Evolutionary conservation across 345 rosid species (phyloP).

Genomic region (Hypericum perforatum): DNA sequence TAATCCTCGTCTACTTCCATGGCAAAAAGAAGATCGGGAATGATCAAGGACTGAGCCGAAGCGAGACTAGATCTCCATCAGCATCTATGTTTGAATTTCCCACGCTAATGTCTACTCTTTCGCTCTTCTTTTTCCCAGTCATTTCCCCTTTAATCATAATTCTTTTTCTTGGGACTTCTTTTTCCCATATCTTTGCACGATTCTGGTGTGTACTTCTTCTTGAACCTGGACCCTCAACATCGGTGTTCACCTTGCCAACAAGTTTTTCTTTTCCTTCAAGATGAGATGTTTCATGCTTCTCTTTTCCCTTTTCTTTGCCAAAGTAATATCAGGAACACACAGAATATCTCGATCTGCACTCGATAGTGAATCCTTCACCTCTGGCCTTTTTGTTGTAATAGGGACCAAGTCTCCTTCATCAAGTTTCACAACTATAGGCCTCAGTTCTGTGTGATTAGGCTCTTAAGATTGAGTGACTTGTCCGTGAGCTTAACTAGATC

Average conservation of each 20-base stretch:
- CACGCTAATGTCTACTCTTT: constrained; percentile 39
- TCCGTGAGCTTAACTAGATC: constrained; percentile 37
- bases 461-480: too few relatives aligned
- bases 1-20: too few relatives aligned
- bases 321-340: constrained; percentile 21
- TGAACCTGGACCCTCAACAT: too few relatives aligned
- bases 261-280: too few relatives aligned
- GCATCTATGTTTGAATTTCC: constrained; percentile 43
- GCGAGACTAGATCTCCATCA: constrained; percentile 25
- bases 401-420: constrained; percentile 78
- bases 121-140: constrained; percentile 28
- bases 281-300: constrained; percentile 26
- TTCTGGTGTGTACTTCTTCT: too few relatives aligned
- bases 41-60: constrained; percentile 27
- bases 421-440: constrained; percentile 91
- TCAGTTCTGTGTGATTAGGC: constrained; percentile 51
- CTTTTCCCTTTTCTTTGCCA: constrained; percentile 54
- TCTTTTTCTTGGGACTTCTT: constrained; percentile 25
- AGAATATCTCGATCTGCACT: constrained; percentile 65
- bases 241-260: too few relatives aligned
- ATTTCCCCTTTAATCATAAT: constrained; percentile 31
- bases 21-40: constrained; percentile 71
- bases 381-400: too few relatives aligned
- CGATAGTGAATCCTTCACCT: constrained; percentile 44
- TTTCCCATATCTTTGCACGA: constrained; percentile 36